Conservation (phyloP, 257 asterid genomes). For the Cynanchum wilfordii region DNA sequence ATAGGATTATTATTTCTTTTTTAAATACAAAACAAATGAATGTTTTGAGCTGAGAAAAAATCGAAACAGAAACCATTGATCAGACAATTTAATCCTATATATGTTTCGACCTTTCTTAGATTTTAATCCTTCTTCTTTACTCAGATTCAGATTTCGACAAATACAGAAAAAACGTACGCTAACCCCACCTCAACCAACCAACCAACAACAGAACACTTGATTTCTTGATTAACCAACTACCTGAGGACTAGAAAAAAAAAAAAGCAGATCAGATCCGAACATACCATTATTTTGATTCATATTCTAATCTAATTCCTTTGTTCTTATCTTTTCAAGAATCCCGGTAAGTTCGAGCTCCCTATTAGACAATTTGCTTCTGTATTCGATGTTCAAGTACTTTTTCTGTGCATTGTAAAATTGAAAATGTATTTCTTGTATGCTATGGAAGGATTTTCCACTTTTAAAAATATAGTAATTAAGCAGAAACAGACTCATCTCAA, state of each 20-base stretch:
- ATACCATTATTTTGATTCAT: not conserved
- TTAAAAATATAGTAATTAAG: not conserved
- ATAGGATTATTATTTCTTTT: no score
- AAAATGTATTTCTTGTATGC: not conserved
- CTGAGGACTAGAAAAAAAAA: not conserved
- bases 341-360: constrained; percentile 6
- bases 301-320: not conserved
- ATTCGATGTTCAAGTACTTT: not conserved
- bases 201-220: not conserved
- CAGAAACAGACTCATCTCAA: not conserved
- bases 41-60: not conserved
- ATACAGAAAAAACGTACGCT: not conserved
- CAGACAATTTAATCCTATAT: no score
- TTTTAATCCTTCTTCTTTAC: constrained; percentile 3
- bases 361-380: not conserved
- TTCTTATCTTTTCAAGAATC: constrained; percentile 2
- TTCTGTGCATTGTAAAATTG: constrained; percentile 3
- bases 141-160: constrained; percentile 14
- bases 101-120: not conserved
- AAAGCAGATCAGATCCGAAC: constrained; percentile 17
- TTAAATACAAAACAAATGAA: no score
- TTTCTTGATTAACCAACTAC: not conserved
- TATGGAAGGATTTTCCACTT: not conserved
- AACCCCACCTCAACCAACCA: constrained; percentile 19
- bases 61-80: no score